phyloP scores from a whole-genome alignment of 129 eudicot species.

The Flaveria ramosissima region DNA sequence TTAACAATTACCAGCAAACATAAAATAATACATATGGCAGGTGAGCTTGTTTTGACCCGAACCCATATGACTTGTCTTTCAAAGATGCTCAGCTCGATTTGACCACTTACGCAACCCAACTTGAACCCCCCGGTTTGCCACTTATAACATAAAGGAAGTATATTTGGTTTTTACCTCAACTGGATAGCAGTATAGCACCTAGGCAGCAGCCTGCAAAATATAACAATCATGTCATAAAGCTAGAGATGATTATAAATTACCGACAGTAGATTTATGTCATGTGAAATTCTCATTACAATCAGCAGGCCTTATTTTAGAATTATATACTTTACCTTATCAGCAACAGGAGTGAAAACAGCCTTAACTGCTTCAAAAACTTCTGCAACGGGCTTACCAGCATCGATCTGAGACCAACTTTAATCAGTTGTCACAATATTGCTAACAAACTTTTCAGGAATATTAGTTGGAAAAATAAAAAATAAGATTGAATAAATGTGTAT shows the following conservation, averaged over 20 bases:
- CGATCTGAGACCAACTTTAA: conserved; percentile 50
- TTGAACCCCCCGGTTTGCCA: background rate
- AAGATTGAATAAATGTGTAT: background rate
- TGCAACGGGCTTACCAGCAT: conserved; percentile 75
- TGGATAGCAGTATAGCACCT: conserved; percentile 29
- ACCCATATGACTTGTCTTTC: background rate
- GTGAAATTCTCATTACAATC: background rate
- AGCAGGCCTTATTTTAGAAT: background rate
- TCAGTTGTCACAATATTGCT: conserved; percentile 1
- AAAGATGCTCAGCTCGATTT: background rate
- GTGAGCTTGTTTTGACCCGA: background rate
- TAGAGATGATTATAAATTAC: background rate
- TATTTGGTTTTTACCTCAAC: background rate
- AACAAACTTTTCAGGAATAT: background rate
- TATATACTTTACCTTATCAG: conserved; percentile 46
- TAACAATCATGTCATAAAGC: conserved; percentile 15
- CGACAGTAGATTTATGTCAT: background rate
- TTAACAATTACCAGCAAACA: background rate
- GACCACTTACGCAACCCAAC: background rate
- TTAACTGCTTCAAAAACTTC: conserved; percentile 92
- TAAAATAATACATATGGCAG: background rate
- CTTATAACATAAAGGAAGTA: background rate
- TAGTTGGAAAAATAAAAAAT: background rate
- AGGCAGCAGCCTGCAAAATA: conserved; percentile 45
- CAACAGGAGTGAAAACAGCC: conserved; percentile 56